phyloP scores from a whole-genome alignment of 495 filamentous ascomycete species.

The Lasiosphaeria ovina region DNA sequence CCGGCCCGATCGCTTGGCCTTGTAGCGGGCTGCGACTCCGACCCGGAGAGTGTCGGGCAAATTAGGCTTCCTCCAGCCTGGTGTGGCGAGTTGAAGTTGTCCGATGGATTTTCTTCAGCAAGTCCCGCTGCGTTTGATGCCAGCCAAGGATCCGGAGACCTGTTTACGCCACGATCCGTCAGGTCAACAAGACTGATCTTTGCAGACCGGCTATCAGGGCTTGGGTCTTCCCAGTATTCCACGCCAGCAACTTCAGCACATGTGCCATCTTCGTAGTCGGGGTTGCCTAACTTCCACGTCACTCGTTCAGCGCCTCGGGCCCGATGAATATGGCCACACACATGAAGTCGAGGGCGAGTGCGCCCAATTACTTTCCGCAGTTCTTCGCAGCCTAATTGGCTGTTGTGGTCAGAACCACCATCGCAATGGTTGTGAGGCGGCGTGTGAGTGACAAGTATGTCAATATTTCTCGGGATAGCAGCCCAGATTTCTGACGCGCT shows the following conservation, averaged over 20 bases:
- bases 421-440: conserved; percentile 75
- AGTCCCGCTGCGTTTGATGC: too few relatives aligned
- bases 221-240: conserved; percentile 40
- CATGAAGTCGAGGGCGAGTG: conserved; percentile 75
- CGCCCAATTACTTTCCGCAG: conserved; percentile 69
- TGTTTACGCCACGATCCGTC: conserved; percentile 31
- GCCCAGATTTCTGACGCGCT: conserved; percentile 51
- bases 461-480: conserved; percentile 63
- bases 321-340: conserved; percentile 88
- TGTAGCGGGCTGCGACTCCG: not conserved
- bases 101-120: too few relatives aligned
- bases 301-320: conserved; percentile 58
- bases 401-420: conserved; percentile 41
- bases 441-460: conserved; percentile 86
- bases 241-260: conserved; percentile 25
- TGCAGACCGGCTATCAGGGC: conserved; percentile 31
- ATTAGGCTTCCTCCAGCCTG: too few relatives aligned
- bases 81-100: too few relatives aligned
- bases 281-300: conserved; percentile 48
- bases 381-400: conserved; percentile 61
- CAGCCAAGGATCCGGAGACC: conserved; percentile 29
- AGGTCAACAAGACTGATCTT: conserved; percentile 47
- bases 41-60: too few relatives aligned
- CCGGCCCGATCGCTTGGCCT: not conserved
- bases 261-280: conserved; percentile 15